phyloP scores from a whole-genome alignment of 495 filamentous ascomycete species.

The Hyphodiscus hymeniophilus region DNA sequence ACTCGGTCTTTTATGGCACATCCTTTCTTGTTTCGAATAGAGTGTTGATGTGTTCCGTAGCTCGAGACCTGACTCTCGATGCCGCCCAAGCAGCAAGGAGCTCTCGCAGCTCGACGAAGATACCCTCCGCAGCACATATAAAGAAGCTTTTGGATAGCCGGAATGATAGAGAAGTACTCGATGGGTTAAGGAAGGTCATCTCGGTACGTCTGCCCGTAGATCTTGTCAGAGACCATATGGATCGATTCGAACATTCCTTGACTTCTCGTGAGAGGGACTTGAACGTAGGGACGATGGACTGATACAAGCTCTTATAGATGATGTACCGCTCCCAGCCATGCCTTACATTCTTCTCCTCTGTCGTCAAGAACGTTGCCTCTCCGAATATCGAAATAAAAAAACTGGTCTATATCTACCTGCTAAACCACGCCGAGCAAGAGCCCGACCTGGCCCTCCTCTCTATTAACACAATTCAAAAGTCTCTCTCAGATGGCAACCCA shows the following conservation, averaged over 20 bases:
- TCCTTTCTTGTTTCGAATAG: background rate
- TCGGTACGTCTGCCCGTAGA: slow-evolving; percentile 52
- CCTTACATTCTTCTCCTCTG: slow-evolving; percentile 81
- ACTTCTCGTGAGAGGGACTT: background rate
- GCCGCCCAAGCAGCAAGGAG: slow-evolving; percentile 72
- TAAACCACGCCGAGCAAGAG: slow-evolving; percentile 90
- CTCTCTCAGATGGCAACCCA: slow-evolving; percentile 83
- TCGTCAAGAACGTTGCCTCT: slow-evolving; percentile 93
- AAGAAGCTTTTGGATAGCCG: slow-evolving; percentile 93
- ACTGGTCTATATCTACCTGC: slow-evolving; percentile 93
- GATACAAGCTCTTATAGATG: slow-evolving; percentile 48
- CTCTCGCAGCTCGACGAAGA: slow-evolving; percentile 41
- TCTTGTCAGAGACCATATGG: background rate
- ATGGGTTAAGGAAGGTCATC: slow-evolving; percentile 84
- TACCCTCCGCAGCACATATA: slow-evolving; percentile 48
- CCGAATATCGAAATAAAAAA: slow-evolving; percentile 92
- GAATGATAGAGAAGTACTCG: slow-evolving; percentile 85
- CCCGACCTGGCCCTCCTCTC: slow-evolving; percentile 91
- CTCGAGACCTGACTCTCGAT: slow-evolving; percentile 93
- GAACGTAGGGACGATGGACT: background rate
- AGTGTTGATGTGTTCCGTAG: slow-evolving; percentile 32
- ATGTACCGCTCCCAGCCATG: slow-evolving; percentile 84
- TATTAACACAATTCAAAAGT: slow-evolving; percentile 98
- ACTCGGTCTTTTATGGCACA: background rate
- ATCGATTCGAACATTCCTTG: background rate